These are phyloP conservation scores for Allantophomopsis lycopodina DNA, from an alignment of 2,329 filamentous ascomycete species.

Conservation along the genomic window DNA sequence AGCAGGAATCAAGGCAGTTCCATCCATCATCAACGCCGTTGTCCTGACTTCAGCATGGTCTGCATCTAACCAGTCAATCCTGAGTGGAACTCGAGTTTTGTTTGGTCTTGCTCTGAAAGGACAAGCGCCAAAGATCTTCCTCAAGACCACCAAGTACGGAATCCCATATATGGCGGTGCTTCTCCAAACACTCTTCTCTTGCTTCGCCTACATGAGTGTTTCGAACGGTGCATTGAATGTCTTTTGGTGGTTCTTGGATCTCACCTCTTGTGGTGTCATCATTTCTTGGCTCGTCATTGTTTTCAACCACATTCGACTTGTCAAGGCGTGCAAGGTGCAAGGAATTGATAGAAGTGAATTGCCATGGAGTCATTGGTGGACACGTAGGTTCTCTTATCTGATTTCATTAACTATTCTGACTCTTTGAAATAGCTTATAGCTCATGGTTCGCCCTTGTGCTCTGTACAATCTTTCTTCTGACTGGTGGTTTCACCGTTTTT, in stretches of 20 bases:
- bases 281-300: constrained; percentile 48
- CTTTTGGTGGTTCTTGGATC: constrained; percentile 49
- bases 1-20: constrained; percentile 53
- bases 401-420: constrained; percentile 1
- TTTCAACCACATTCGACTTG: constrained; percentile 44
- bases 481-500: constrained; percentile 53
- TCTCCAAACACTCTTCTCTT: constrained; percentile 38
- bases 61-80: constrained; percentile 52
- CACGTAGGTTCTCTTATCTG: constrained; percentile 27
- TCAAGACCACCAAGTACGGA: constrained; percentile 34
- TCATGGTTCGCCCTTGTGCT: constrained; percentile 47
- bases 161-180: constrained; percentile 43
- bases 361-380: constrained; percentile 52
- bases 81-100: constrained; percentile 42
- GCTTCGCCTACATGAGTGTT: constrained; percentile 43
- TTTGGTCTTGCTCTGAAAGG: constrained; percentile 44
- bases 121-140: constrained; percentile 42
- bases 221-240: constrained; percentile 44
- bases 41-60: constrained; percentile 62
- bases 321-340: constrained; percentile 38
- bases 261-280: constrained; percentile 48
- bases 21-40: constrained; percentile 63
- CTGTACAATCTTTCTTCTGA: constrained; percentile 52
- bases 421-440: constrained; percentile 31
- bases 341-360: constrained; percentile 32